Evolutionary conservation across 179 eudicot species (phyloP).

Genomic region (Beta lomatogona): DNA sequence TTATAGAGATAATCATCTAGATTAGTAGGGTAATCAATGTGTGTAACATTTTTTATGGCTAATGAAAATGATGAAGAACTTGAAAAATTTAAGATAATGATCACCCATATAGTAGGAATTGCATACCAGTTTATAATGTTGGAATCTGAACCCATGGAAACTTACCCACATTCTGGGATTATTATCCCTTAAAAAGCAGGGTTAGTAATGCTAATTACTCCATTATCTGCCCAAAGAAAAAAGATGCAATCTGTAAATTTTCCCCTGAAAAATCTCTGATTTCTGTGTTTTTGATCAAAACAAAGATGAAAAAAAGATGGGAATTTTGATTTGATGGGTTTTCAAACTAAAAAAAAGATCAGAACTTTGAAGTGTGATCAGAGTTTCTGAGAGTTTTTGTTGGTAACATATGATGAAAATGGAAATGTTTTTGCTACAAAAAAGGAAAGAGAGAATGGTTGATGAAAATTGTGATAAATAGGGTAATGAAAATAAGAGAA

Average conservation of each 20-base stretch:
- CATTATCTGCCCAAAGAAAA: background rate
- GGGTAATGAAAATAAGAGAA: background rate
- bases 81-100: slow-evolving; percentile 26
- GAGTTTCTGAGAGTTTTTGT: background rate
- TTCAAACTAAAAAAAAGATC: background rate
- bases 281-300: background rate
- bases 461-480: slow-evolving; percentile 24
- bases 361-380: background rate
- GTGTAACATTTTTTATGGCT: background rate
- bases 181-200: background rate
- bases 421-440: slow-evolving; percentile 30
- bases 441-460: slow-evolving; percentile 20
- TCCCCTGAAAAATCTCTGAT: slow-evolving; percentile 10
- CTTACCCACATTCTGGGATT: slow-evolving; percentile 14
- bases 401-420: slow-evolving; percentile 20
- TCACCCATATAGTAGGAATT: slow-evolving; percentile 12
- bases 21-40: slow-evolving; percentile 15
- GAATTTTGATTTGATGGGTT: background rate
- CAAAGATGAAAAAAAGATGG: background rate
- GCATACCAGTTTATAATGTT: slow-evolving; percentile 24
- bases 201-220: background rate
- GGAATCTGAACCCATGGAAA: slow-evolving; percentile 32
- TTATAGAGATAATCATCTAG: slow-evolving; percentile 48
- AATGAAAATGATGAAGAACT: slow-evolving; percentile 23
- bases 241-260: background rate